These are phyloP conservation scores for Talaromyces sp. DNA, from an alignment of 2,329 filamentous ascomycete genomes.

Conservation along the genomic window DNA sequence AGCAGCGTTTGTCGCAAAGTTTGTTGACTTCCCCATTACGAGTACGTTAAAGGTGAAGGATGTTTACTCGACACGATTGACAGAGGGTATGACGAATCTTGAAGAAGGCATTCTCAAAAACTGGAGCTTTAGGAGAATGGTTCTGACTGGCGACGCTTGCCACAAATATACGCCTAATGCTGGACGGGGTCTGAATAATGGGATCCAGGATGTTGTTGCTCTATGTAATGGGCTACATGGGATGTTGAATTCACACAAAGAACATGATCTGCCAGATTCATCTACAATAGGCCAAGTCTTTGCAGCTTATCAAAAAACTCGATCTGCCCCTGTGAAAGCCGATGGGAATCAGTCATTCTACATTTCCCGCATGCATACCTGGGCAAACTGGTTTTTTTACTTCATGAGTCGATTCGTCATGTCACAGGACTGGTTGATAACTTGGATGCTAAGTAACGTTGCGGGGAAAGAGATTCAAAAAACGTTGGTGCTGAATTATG, in stretches of 20 bases:
- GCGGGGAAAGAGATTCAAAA: no score
- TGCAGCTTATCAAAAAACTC: neutral
- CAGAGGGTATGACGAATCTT: slow-evolving; percentile 36
- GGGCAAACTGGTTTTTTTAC: neutral
- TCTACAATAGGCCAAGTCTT: neutral
- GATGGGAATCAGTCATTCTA: neutral
- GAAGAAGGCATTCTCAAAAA: slow-evolving; percentile 42
- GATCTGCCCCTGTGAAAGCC: neutral
- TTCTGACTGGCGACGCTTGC: slow-evolving; percentile 41
- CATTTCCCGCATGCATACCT: neutral
- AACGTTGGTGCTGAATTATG: no score
- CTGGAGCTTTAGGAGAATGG: slow-evolving; percentile 42
- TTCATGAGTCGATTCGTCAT: neutral
- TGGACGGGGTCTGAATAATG: slow-evolving; percentile 41
- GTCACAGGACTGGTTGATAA: no score
- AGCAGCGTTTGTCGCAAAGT: slow-evolving; percentile 31
- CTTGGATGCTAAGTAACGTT: no score
- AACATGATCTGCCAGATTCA: neutral
- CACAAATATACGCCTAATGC: slow-evolving; percentile 46
- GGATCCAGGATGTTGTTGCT: slow-evolving; percentile 33
- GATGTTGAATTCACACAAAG: neutral
- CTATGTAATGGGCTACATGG: slow-evolving; percentile 16
- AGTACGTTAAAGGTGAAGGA: slow-evolving; percentile 34
- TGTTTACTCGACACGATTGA: slow-evolving; percentile 23
- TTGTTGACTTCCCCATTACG: slow-evolving; percentile 30